Conservation (phyloP, 768 basidiomycete genomes). For the Tulasnella sp. region DNA sequence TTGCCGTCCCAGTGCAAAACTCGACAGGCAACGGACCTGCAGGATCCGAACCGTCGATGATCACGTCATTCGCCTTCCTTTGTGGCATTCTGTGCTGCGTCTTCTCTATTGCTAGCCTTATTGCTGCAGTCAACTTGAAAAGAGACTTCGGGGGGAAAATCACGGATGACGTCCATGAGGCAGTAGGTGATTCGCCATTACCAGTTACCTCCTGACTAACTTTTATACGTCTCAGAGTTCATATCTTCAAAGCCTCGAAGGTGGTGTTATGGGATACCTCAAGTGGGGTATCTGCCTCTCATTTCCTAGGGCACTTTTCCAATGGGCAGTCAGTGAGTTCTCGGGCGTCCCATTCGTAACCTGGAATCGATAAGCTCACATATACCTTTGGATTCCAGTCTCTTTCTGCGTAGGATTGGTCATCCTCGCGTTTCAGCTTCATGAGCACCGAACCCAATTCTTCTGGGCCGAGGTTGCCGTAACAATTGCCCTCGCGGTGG, state of each 20-base stretch:
- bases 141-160: constrained; percentile 9
- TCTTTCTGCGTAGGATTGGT: background rate
- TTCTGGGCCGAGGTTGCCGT: background rate
- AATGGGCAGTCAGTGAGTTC: constrained; percentile 11
- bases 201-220: background rate
- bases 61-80: background rate
- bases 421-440: background rate
- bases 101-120: background rate
- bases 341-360: background rate
- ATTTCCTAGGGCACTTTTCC: background rate
- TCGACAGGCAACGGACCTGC: background rate
- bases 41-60: background rate
- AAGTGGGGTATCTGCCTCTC: background rate
- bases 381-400: background rate
- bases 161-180: background rate
- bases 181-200: background rate
- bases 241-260: background rate
- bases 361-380: background rate
- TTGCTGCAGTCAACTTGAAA: constrained; percentile 11
- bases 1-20: background rate
- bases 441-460: background rate
- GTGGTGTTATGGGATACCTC: background rate
- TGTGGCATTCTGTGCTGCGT: background rate
- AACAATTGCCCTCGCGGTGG: background rate
- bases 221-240: background rate